Evolutionary conservation across 768 basidiomycete genomes (phyloP), one percentile per base, ranked within the genome.

Genomic region (Pulveroboletus ravenelii): DNA sequence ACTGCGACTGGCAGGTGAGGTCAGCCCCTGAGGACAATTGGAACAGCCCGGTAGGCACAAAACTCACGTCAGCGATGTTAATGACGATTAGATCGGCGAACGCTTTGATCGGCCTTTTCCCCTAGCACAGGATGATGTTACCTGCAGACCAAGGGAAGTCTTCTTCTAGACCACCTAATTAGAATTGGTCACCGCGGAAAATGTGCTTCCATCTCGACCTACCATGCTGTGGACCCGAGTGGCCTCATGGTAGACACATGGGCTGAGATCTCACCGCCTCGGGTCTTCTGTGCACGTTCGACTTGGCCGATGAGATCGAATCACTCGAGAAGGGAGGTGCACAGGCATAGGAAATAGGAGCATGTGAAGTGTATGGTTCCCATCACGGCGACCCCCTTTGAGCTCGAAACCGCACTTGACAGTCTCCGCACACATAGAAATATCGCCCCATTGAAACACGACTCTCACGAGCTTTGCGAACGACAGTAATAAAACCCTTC

Each of bases 281-380:
- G 13, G 96, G 74, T 5, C 89, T 64, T 41, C 93, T 77, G 65
- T 97, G 96, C 3, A 80, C 74, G 56, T 82, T 88, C 13, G 90
- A 64, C 1, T 23, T 72, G 70, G 14, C 76, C 56, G 31, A 78
- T 67, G 34, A 75, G 60, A 45, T 76, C 70, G 60, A 79, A 97
- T 15, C 78, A 74, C 62, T 96, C 93, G 40, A 95, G 70, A n/a
- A 93, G 65, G 63, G 36, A 96, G 70, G 36, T 97, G 71, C n/a
- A 89, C 89, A 76, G 89, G 85, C 5, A 94, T 94, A 12, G n/a
- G 87, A 87, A 9, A 87, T 84, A 6, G 96, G 96, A 12, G 91
- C 85, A 60, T 84, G 80, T 0, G 87, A 78, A 0, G 91, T 93
- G 68, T 91, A 1, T 96, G 32, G 97, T 79, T 90, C 58, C 81